Percentiles rank a stretch among this genome's conserved stretches.
phyloP scores from a whole-genome alignment of 306 rosid genomes.

The Vigna reflexopilosa region DNA sequence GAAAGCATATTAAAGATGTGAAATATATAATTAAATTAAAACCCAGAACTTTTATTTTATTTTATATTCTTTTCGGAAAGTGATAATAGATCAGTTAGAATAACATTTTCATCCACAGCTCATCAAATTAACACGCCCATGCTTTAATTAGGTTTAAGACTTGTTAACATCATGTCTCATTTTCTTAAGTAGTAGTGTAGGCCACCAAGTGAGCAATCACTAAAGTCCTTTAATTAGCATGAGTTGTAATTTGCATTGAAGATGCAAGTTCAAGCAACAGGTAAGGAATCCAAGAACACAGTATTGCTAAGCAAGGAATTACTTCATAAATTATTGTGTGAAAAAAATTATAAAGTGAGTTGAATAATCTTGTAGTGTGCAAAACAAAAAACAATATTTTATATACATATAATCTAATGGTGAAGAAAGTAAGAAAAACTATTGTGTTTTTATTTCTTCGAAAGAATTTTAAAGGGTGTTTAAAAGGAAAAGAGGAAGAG shows the following conservation, averaged over 20 bases:
- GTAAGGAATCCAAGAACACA: not conserved
- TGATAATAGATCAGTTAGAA: not conserved
- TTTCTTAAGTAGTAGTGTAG: constrained; percentile 1
- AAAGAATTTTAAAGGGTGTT: no score
- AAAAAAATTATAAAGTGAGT: no score
- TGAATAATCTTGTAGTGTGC: no score
- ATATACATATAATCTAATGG: not conserved
- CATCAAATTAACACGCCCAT: not conserved
- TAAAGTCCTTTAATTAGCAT: not conserved
- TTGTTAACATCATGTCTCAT: not conserved
- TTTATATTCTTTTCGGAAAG: no score
- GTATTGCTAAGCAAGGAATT: not conserved
- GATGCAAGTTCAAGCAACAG: not conserved
- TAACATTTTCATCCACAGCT: not conserved
- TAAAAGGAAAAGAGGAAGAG: no score
- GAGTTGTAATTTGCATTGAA: constrained; percentile 18
- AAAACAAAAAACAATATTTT: not conserved
- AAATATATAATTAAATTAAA: no score
- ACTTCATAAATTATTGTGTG: no score
- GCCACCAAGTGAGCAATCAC: not conserved
- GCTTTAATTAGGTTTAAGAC: not conserved
- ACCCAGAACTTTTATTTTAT: no score
- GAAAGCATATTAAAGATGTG: no score
- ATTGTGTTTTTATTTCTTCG: no score
- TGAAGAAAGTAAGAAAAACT: no score